Evolutionary conservation across 2,329 filamentous ascomycete species (phyloP).

Genomic region (Colletotrichum plurivorum): DNA sequence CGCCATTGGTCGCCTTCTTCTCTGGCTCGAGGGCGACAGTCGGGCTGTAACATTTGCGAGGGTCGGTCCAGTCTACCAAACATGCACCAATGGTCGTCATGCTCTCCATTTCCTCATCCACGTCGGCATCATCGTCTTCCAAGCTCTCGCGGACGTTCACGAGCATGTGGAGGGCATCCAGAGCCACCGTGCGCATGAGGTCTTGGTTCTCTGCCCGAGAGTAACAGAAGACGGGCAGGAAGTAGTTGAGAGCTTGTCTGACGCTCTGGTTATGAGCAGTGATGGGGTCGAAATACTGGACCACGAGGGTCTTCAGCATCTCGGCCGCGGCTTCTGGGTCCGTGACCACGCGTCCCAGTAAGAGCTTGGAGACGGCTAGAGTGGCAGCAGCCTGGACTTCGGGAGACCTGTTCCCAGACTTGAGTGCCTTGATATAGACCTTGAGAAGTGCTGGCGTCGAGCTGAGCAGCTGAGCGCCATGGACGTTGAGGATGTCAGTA

Average conservation of each 20-base stretch:
- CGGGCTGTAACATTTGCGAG: slow-evolving; percentile 78
- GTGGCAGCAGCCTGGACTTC: slow-evolving; percentile 87
- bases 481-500: slow-evolving; percentile 91
- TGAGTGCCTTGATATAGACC: slow-evolving; percentile 87
- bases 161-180: slow-evolving; percentile 82
- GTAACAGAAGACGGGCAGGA: slow-evolving; percentile 94
- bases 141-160: slow-evolving; percentile 79
- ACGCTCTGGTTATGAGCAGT: slow-evolving; percentile 85
- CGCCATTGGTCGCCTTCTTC: slow-evolving; percentile 77
- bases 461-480: slow-evolving; percentile 83
- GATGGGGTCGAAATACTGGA: slow-evolving; percentile 91
- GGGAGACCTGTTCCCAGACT: slow-evolving; percentile 76
- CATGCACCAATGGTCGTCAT: slow-evolving; percentile 84
- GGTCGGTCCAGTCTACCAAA: slow-evolving; percentile 95
- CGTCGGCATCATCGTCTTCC: slow-evolving; percentile 82
- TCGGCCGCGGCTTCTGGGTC: slow-evolving; percentile 77
- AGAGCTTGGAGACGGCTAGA: slow-evolving; percentile 85
- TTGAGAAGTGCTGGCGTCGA: slow-evolving; percentile 81
- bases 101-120: slow-evolving; percentile 83
- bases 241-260: slow-evolving; percentile 90
- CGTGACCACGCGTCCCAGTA: slow-evolving; percentile 84
- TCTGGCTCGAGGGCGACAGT: slow-evolving; percentile 66
- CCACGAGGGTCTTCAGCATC: slow-evolving; percentile 86
- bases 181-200: slow-evolving; percentile 81
- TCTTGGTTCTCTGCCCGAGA: slow-evolving; percentile 86